A percentile compares a stretch with the other conserved stretches of the same genome.
Conservation (phyloP, 805 yeast species). For the Yamadazyma endophytica region DNA sequence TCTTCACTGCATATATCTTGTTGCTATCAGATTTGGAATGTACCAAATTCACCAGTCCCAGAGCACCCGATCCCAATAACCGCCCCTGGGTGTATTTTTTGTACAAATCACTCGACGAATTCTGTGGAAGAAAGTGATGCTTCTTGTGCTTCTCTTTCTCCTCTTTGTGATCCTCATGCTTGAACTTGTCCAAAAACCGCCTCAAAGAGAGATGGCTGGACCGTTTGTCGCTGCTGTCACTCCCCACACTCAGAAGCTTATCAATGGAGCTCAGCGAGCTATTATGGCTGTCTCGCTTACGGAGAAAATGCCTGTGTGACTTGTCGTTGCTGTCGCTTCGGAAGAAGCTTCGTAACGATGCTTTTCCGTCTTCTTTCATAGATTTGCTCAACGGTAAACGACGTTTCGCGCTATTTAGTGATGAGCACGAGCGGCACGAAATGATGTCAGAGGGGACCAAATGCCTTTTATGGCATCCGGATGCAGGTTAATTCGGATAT, state of each 20-base stretch:
- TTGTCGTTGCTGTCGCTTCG: too few relatives aligned
- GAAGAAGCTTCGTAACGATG: too few relatives aligned
- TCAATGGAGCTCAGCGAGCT: constrained; percentile 9
- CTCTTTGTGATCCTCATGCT: constrained; percentile 12
- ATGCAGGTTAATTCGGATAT: too few relatives aligned
- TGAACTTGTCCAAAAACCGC: constrained; percentile 51
- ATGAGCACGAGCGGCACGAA: too few relatives aligned
- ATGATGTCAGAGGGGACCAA: too few relatives aligned
- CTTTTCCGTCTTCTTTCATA: too few relatives aligned
- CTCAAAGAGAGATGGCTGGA: constrained; percentile 33
- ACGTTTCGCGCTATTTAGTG: too few relatives aligned
- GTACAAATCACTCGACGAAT: constrained; percentile 20
- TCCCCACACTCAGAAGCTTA: constrained; percentile 7
- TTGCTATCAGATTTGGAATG: constrained; percentile 48
- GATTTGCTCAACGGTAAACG: too few relatives aligned
- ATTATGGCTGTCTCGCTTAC: constrained; percentile 9
- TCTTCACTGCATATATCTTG: constrained; percentile 78
- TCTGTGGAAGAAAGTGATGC: constrained; percentile 12
- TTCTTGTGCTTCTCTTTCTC: constrained; percentile 5
- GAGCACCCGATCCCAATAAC: constrained; percentile 87
- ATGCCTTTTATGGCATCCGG: too few relatives aligned
- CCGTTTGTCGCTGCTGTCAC: constrained; percentile 8
- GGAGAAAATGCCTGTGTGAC: constrained; percentile 8
- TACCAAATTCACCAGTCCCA: constrained; percentile 86
- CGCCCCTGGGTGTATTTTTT: constrained; percentile 63